Base-by-base conservation (phyloP, 2,329 filamentous ascomycete species). In the Pleurostoma richardsiae region DNA sequence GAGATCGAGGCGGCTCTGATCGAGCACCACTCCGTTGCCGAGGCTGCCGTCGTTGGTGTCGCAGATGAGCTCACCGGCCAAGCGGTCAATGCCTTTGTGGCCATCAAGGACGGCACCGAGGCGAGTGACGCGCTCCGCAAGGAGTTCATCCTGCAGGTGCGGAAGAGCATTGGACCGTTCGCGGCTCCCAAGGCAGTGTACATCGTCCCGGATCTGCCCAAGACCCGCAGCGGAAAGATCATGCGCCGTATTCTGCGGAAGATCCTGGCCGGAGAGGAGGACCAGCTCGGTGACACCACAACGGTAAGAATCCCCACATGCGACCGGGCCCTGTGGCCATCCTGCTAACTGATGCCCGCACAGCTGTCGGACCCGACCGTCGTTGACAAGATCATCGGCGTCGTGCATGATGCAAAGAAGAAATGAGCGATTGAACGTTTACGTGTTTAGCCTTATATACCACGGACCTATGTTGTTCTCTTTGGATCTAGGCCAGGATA, bases 141-240 rank as follows among this genome's bases (percentile, higher is more conserved):
- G 72, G 94, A 97, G 63, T 81, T 97, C 53, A 83, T 95, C 58
- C 77, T 95, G 67, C 94, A 97, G 70, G 94, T 97, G 54, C 87
- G 94, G 63, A 95, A 95, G 79, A 95, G 89, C 56, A 99, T 99
- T 63, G 94, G 94, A 10, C 94, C 94, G 4, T 99, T 99, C 64
- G 94, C 94, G 4, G 91, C 94, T 30, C 94, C 94, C 54, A 99
- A 97, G 77, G 87, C 86, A 26, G 85, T 99, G 53, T 94, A 84
- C 65, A 82, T 95, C 46, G 88, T 99, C 40, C 86, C 90, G 3
- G 94, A 99, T 65, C 80, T 99, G 54, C 94, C 94, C 60, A 97
- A 99, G 83, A 99, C 94, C 36, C 81, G 94, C 58, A 95, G 88
- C 57, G 94, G 94, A 56, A 99, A 99, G 86, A 99, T 99, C 63